Percentiles rank a stretch among this genome's conserved stretches.
Evolutionary conservation across 2,329 filamentous ascomycete genomes (phyloP).

Genomic region (Scopulariopsis brevicaulis): DNA sequence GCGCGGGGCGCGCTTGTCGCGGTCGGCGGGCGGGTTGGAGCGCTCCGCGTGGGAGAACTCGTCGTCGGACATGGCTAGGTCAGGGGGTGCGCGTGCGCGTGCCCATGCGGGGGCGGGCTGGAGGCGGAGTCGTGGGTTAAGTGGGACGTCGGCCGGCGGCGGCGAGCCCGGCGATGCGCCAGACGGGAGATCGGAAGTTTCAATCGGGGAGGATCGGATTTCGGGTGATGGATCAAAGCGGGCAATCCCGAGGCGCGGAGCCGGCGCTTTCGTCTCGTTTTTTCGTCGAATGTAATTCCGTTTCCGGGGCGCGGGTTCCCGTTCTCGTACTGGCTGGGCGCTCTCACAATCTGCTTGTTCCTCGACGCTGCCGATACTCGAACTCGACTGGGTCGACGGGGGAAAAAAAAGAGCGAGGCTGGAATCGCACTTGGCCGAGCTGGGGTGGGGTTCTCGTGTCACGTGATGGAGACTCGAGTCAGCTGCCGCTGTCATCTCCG

Average conservation of each 20-base stretch:
- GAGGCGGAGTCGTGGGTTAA: background rate
- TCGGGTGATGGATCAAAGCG: background rate
- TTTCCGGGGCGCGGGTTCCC: background rate
- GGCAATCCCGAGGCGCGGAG: background rate
- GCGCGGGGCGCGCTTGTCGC: conserved; percentile 28
- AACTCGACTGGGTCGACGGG: background rate
- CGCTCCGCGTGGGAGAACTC: background rate
- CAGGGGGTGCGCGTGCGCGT: background rate
- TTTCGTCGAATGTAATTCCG: no score
- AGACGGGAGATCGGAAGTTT: background rate
- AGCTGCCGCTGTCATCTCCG: no score
- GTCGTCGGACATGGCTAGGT: conserved; percentile 4
- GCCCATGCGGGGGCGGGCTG: background rate
- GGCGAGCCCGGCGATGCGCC: background rate
- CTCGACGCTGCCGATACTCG: background rate
- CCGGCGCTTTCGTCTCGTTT: no score
- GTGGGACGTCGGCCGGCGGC: background rate
- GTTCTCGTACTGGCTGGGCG: background rate
- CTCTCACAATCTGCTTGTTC: background rate
- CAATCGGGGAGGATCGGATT: background rate
- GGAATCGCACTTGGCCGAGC: background rate
- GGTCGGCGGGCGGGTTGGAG: background rate
- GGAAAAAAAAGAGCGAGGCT: conserved; percentile 3
- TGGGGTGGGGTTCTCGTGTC: conserved; percentile 2
- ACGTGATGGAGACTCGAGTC: background rate